These are phyloP conservation scores for Cylindrodendrum hubeiense DNA, from an alignment of 2,329 filamentous ascomycete genomes.

Conservation along the genomic window DNA sequence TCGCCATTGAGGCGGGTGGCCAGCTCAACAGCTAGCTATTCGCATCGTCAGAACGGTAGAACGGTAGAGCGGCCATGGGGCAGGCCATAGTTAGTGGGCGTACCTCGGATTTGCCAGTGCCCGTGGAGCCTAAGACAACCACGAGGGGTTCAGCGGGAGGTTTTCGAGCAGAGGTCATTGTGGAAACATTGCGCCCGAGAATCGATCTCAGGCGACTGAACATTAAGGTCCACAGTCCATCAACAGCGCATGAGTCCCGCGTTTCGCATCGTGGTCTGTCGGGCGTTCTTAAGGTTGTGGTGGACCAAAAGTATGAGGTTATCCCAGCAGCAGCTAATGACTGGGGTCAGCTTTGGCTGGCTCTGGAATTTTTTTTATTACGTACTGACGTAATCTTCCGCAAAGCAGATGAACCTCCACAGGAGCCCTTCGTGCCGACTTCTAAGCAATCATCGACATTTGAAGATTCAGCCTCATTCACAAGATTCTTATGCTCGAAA, in stretches of 20 bases:
- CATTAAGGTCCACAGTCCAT: constrained; percentile 42
- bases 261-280: constrained; percentile 7
- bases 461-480: too few relatives aligned
- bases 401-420: too few relatives aligned
- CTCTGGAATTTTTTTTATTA: too few relatives aligned
- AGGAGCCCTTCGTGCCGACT: too few relatives aligned
- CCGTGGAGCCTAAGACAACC: constrained; percentile 88
- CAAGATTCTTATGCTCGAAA: too few relatives aligned
- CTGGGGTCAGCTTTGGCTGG: neutral
- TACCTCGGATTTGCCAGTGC: constrained; percentile 94
- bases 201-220: constrained; percentile 39
- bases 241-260: constrained; percentile 4
- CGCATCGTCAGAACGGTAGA: constrained; percentile 18
- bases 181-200: constrained; percentile 51
- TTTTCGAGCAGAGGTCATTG: constrained; percentile 53
- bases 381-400: too few relatives aligned
- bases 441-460: too few relatives aligned
- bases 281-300: neutral
- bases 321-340: neutral
- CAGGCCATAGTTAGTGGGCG: constrained; percentile 34
- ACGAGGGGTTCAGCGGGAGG: constrained; percentile 73
- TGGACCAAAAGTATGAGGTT: neutral
- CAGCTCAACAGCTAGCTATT: constrained; percentile 87
- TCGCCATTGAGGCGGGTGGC: constrained; percentile 89
- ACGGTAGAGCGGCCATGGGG: constrained; percentile 15